These are phyloP conservation scores for Taphrina sp. DNA, from an alignment of 1,139 yeast genomes.

Conservation along the genomic window DNA sequence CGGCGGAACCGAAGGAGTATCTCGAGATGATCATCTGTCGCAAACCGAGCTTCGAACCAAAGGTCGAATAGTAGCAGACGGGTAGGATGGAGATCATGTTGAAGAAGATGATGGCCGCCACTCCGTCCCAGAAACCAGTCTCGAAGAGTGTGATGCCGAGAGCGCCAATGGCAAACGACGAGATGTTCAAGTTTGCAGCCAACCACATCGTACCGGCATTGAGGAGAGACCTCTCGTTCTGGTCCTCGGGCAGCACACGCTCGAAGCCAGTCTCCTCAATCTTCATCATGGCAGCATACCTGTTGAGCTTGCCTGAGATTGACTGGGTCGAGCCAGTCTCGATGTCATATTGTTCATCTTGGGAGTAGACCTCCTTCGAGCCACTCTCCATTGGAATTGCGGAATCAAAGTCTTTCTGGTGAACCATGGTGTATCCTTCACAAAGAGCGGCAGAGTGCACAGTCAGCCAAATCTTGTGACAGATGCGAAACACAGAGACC, in stretches of 20 bases:
- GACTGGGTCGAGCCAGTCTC: slow-evolving; percentile 9
- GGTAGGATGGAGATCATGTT: slow-evolving; percentile 68
- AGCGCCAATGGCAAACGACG: slow-evolving; percentile 78
- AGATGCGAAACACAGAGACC: no score
- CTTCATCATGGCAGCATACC: slow-evolving; percentile 15
- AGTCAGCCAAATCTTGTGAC: no score
- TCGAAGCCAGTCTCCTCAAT: slow-evolving; percentile 26
- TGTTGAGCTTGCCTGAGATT: slow-evolving; percentile 11
- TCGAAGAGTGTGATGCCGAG: slow-evolving; percentile 59
- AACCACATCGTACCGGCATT: slow-evolving; percentile 42
- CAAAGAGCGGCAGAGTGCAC: neutral
- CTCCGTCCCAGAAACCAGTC: slow-evolving; percentile 64
- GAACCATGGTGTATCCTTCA: neutral
- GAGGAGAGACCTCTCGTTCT: slow-evolving; percentile 10
- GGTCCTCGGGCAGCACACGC: slow-evolving; percentile 24
- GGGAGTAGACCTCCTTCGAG: slow-evolving; percentile 7
- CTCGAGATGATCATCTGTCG: slow-evolving; percentile 85
- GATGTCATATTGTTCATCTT: slow-evolving; percentile 4
- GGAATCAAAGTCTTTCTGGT: slow-evolving; percentile 11
- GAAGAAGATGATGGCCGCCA: slow-evolving; percentile 66
- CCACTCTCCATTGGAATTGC: slow-evolving; percentile 6
- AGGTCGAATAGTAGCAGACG: slow-evolving; percentile 77
- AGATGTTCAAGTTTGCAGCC: slow-evolving; percentile 84
- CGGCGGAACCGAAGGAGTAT: slow-evolving; percentile 70
- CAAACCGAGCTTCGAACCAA: slow-evolving; percentile 81